A percentile compares a stretch with the other conserved stretches of the same genome.
These are phyloP conservation scores for Glarea lozoyensis DNA, from an alignment of 495 filamentous ascomycete species.

Conservation along the genomic window DNA sequence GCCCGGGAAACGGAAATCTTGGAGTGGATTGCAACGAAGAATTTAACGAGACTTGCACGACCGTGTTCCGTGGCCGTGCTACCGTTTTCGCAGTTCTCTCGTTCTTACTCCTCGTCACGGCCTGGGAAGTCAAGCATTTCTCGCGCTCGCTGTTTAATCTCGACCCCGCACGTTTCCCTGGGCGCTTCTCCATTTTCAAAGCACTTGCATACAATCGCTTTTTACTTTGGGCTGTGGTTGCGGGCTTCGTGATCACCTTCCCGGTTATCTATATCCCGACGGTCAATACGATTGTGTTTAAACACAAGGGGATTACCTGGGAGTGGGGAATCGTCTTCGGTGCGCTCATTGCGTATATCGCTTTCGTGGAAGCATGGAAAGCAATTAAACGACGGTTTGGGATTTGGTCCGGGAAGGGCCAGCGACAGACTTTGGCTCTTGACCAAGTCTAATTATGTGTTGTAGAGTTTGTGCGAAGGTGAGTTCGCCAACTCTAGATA, in stretches of 20 bases:
- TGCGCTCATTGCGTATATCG: slow-evolving; percentile 50
- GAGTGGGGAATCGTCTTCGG: slow-evolving; percentile 61
- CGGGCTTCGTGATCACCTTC: slow-evolving; percentile 63
- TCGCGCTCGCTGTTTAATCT: slow-evolving; percentile 60
- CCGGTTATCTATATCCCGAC: slow-evolving; percentile 67
- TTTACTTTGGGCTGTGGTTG: slow-evolving; percentile 59
- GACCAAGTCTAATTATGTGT: no score
- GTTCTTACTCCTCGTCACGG: slow-evolving; percentile 64
- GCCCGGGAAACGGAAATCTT: slow-evolving; percentile 55
- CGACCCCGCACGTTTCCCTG: slow-evolving; percentile 39
- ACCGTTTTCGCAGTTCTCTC: slow-evolving; percentile 64
- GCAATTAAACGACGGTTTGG: slow-evolving; percentile 43
- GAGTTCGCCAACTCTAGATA: no score
- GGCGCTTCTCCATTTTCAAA: slow-evolving; percentile 19
- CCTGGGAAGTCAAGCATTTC: slow-evolving; percentile 65
- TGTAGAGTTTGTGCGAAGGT: no score
- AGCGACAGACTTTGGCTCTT: no score
- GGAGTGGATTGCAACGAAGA: slow-evolving; percentile 53
- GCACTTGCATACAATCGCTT: slow-evolving; percentile 65
- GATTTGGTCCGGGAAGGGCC: not conserved
- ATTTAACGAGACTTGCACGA: slow-evolving; percentile 45
- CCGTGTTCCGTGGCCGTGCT: slow-evolving; percentile 61
- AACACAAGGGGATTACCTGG: slow-evolving; percentile 62
- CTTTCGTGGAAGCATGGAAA: slow-evolving; percentile 62
- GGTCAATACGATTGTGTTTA: slow-evolving; percentile 60